These are phyloP conservation scores for Pecoramyces ruminantium DNA, from an alignment of 192 early-diverging fungal genomes.

Conservation along the genomic window DNA sequence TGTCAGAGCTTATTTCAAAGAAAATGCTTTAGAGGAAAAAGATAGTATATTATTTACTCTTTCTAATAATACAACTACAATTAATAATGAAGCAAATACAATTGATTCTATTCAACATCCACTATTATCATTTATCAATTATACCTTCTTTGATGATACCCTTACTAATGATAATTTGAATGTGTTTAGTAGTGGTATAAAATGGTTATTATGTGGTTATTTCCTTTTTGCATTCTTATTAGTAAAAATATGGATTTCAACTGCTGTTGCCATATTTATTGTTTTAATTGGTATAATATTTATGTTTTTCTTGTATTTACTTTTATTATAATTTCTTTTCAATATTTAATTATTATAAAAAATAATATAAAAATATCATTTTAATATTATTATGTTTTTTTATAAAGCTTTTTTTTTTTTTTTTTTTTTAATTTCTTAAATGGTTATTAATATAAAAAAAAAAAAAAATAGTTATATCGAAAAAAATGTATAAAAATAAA, in stretches of 20 bases:
- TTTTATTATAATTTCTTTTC: neutral
- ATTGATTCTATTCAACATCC: neutral
- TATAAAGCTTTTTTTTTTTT: too few relatives aligned
- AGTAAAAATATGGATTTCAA: neutral
- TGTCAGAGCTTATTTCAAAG: neutral
- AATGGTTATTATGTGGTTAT: neutral
- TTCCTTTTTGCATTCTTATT: neutral
- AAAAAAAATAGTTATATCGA: too few relatives aligned
- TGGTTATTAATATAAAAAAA: too few relatives aligned
- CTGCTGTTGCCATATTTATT: neutral
- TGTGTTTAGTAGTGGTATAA: neutral
- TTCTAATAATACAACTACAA: neutral
- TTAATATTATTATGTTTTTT: too few relatives aligned
- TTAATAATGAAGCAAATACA: neutral
- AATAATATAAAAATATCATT: too few relatives aligned
- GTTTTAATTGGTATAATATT: neutral
- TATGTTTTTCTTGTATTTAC: neutral
- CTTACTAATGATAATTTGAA: neutral
- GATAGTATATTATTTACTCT: neutral
- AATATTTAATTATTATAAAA: too few relatives aligned
- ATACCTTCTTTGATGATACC: neutral
- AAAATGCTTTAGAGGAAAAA: neutral
- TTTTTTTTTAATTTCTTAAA: too few relatives aligned
- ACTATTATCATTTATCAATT: neutral
- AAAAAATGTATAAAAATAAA: too few relatives aligned